phyloP scores from a whole-genome alignment of 139 green algal genomes.

The Auxenochlorella pyrenoidosa region DNA sequence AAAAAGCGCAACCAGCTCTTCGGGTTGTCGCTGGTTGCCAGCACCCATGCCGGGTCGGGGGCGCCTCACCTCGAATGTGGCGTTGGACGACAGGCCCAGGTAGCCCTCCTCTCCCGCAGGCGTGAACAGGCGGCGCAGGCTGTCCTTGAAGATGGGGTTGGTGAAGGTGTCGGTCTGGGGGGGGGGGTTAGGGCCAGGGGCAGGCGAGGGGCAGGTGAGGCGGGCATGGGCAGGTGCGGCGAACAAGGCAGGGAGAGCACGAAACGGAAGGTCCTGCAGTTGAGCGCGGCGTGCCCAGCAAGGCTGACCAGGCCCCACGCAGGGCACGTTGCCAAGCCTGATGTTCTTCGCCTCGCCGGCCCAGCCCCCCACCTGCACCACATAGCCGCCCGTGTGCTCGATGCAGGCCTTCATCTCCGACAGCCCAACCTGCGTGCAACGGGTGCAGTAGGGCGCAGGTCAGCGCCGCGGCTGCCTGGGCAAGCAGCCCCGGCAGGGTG shows the following conservation, averaged over 20 bases:
- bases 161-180: slow-evolving; percentile 88
- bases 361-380: slow-evolving; percentile 76
- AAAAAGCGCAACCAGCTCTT: too few relatives aligned
- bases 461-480: too few relatives aligned
- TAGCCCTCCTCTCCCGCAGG: slow-evolving; percentile 71
- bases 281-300: too few relatives aligned
- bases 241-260: not conserved
- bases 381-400: slow-evolving; percentile 88
- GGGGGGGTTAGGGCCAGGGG: not conserved
- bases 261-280: too few relatives aligned
- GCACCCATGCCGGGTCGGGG: not conserved
- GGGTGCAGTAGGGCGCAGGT: not conserved
- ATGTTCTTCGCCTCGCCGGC: not conserved
- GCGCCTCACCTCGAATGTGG: slow-evolving; percentile 87
- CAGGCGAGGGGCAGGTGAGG: not conserved
- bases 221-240: not conserved
- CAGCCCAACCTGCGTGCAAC: slow-evolving; percentile 82
- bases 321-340: too few relatives aligned
- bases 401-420: slow-evolving; percentile 94
- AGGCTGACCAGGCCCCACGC: too few relatives aligned
- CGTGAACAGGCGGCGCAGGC: slow-evolving; percentile 80
- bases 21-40: too few relatives aligned
- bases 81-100: slow-evolving; percentile 75
- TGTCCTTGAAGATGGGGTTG: slow-evolving; percentile 92
- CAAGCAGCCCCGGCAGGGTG: too few relatives aligned